These are phyloP conservation scores for Ceratobasidium theobromae DNA, from an alignment of 1,284 basidiomycete species.

Conservation along the genomic window DNA sequence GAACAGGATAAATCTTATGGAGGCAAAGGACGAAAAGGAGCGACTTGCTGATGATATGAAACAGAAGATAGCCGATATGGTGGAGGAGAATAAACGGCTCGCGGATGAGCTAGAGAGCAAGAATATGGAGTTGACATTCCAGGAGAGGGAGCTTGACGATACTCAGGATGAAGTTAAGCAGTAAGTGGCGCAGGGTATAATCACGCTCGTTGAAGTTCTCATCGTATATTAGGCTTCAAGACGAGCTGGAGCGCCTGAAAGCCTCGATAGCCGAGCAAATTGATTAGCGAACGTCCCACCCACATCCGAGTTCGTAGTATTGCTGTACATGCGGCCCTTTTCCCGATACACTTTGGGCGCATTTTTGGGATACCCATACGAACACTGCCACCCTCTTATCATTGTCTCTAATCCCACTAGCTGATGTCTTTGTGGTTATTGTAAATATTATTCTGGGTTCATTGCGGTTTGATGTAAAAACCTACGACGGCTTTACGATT, in stretches of 20 bases:
- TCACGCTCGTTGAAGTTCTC: not conserved
- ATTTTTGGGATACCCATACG: conserved; percentile 13
- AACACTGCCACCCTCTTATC: not conserved
- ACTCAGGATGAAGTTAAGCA: conserved; percentile 68
- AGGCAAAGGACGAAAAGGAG: conserved; percentile 21
- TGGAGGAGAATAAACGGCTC: conserved; percentile 59
- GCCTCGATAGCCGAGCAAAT: not conserved
- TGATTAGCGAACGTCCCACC: not conserved
- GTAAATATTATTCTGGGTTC: conserved; percentile 25
- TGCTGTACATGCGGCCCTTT: not conserved
- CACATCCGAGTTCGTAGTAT: not conserved
- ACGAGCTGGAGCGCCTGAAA: conserved; percentile 23
- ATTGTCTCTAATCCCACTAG: conserved; percentile 6
- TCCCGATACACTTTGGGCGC: not conserved
- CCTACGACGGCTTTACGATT: too few relatives aligned
- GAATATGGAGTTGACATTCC: conserved; percentile 74
- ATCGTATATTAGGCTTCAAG: conserved; percentile 13
- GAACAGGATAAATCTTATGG: conserved; percentile 21
- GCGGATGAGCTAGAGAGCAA: conserved; percentile 64
- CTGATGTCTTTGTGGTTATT: not conserved
- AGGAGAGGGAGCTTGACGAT: conserved; percentile 76
- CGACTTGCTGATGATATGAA: conserved; percentile 49
- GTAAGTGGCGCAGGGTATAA: conserved; percentile 54
- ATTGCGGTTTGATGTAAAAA: not conserved
- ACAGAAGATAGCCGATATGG: conserved; percentile 56